A percentile compares a stretch with the other conserved stretches of the same genome.
Conservation (phyloP, 148 eudicot species). For the Diospyros lotus region DNA sequence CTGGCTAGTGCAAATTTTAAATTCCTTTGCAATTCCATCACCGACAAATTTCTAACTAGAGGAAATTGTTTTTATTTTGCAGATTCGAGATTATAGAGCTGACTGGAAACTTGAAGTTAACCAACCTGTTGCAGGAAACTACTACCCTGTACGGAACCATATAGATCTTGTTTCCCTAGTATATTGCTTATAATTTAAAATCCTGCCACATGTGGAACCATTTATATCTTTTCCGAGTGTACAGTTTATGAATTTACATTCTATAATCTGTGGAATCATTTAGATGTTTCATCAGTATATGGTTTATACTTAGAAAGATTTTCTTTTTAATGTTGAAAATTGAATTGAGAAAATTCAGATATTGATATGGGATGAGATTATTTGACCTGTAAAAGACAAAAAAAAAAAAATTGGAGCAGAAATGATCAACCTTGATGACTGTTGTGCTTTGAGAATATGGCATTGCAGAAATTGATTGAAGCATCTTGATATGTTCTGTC, state of each 20-base stretch:
- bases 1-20: too few species aligned
- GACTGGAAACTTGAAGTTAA: conserved; percentile 88
- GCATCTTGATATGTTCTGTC: neutral
- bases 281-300: neutral
- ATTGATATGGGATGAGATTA: neutral
- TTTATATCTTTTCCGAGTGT: neutral
- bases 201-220: conserved; percentile 51
- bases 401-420: neutral
- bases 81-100: conserved; percentile 86
- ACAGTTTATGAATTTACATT: neutral
- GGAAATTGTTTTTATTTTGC: conserved; percentile 5
- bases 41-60: too few species aligned
- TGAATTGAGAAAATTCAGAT: neutral
- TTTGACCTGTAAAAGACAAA: neutral
- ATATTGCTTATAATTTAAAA: neutral
- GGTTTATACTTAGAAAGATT: neutral
- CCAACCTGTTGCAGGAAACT: conserved; percentile 88
- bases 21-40: too few species aligned
- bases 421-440: neutral
- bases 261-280: conserved; percentile 13
- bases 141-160: conserved; percentile 72
- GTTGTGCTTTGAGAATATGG: neutral
- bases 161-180: neutral
- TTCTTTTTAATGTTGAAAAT: neutral
- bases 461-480: neutral